phyloP scores from a whole-genome alignment of 2,329 filamentous ascomycete species.

The Dactylonectria macrodidyma region DNA sequence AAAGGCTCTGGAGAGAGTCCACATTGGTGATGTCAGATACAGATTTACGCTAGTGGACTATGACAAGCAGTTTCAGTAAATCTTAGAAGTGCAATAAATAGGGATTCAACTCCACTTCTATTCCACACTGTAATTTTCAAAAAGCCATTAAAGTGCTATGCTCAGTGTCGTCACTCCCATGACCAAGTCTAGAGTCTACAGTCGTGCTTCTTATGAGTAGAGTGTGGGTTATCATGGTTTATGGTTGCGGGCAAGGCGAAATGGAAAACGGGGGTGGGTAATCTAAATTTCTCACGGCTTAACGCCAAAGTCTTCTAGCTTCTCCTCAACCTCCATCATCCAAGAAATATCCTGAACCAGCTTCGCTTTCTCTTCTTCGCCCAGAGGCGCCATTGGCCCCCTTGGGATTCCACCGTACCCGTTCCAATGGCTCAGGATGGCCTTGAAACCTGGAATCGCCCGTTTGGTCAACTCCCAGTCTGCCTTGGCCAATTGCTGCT shows the following conservation, averaged over 20 bases:
- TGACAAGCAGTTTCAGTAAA: conserved; percentile 40
- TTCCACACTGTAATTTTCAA: neutral
- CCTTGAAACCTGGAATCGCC: conserved; percentile 88
- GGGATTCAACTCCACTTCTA: neutral
- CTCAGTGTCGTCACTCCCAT: too few relatives aligned
- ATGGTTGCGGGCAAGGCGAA: neutral
- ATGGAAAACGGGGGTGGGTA: neutral
- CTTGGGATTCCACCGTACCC: conserved; percentile 86
- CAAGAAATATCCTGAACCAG: conserved; percentile 72
- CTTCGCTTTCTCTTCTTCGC: conserved; percentile 65
- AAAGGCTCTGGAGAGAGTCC: conserved; percentile 31
- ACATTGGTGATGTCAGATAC: conserved; percentile 37
- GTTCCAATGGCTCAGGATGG: conserved; percentile 83
- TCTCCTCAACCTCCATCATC: conserved; percentile 76
- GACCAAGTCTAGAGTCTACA: too few relatives aligned
- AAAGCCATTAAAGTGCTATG: neutral
- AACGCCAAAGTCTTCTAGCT: conserved; percentile 53
- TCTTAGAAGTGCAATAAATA: conserved; percentile 33
- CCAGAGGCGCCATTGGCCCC: conserved; percentile 77
- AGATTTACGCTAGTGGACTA: conserved; percentile 41
- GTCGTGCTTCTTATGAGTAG: too few relatives aligned
- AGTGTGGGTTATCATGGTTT: too few relatives aligned
- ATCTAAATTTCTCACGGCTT: neutral
- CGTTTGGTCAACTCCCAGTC: conserved; percentile 89
- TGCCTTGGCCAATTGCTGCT: conserved; percentile 81